A percentile compares a stretch with the other conserved stretches of the same genome.
phyloP scores from a whole-genome alignment of 345 rosid species.

The Eucalyptus erythrocorys region DNA sequence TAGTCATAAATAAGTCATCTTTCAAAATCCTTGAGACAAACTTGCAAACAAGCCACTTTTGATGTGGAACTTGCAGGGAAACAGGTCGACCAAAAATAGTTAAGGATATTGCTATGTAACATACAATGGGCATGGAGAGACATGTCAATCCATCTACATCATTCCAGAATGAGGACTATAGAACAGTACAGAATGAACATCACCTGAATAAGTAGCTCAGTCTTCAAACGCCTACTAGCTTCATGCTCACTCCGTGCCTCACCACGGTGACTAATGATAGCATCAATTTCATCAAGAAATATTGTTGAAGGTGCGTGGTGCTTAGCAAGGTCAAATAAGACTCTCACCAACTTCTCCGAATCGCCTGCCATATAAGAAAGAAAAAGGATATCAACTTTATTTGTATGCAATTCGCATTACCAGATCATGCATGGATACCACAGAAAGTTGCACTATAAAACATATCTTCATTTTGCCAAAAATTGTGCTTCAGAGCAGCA shows the following conservation, averaged over 20 bases:
- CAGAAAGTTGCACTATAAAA: neutral
- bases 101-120: neutral
- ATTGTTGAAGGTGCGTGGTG: conserved; percentile 97
- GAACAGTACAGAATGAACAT: neutral
- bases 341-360: conserved; percentile 89
- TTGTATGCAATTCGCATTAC: neutral
- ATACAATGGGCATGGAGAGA: neutral
- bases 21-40: neutral
- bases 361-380: conserved; percentile 52
- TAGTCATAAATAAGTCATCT: neutral
- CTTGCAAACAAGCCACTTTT: neutral
- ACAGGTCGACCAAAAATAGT: neutral
- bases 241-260: conserved; percentile 96
- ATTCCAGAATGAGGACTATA: neutral
- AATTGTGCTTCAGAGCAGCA: neutral
- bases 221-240: conserved; percentile 97
- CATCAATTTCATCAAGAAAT: conserved; percentile 95
- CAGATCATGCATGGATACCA: neutral
- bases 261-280: conserved; percentile 95
- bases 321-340: conserved; percentile 91
- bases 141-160: neutral
- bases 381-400: neutral
- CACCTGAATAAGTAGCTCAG: conserved; percentile 98
- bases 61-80: neutral
- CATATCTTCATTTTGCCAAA: neutral